phyloP scores from a whole-genome alignment of 2,329 filamentous ascomycete genomes.

The Cytospora schulzeri region DNA sequence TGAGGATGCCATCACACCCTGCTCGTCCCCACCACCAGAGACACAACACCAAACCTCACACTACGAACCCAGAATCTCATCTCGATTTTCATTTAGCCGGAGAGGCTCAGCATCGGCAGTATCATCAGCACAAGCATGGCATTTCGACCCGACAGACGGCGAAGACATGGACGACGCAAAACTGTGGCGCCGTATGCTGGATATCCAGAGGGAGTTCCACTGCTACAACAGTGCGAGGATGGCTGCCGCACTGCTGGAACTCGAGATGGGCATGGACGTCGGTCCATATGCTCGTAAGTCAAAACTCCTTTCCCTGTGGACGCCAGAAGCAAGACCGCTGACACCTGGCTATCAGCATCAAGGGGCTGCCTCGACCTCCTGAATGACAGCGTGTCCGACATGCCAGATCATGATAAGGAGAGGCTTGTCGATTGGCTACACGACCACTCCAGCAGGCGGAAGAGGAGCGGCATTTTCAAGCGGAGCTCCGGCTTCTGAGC shows the following conservation, averaged over 20 bases:
- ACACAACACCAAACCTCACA: constrained; percentile 12
- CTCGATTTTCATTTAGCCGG: neutral
- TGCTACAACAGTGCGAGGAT: constrained; percentile 50
- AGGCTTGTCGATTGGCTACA: constrained; percentile 31
- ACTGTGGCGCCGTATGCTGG: constrained; percentile 48
- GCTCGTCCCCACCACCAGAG: constrained; percentile 21
- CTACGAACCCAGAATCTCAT: neutral
- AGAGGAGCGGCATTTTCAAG: constrained; percentile 22
- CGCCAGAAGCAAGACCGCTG: neutral
- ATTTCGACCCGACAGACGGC: constrained; percentile 32
- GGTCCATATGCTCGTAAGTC: constrained; percentile 42
- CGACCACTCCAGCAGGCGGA: constrained; percentile 17
- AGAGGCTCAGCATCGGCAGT: constrained; percentile 10
- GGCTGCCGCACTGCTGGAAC: constrained; percentile 44
- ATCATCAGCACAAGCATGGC: constrained; percentile 21
- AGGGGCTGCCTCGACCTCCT: constrained; percentile 37
- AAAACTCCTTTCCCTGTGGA: neutral
- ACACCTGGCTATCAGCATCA: constrained; percentile 30
- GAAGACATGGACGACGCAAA: constrained; percentile 39
- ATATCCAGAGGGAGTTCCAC: constrained; percentile 43
- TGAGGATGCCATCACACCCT: constrained; percentile 31
- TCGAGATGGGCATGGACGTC: constrained; percentile 37
- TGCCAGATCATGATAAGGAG: constrained; percentile 33
- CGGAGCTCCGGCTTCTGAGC: constrained; percentile 12
- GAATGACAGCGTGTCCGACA: constrained; percentile 36